Evolutionary conservation across 176 grass and related monocot genomes (phyloP).

Genomic region (Urochloa ruziziensis): DNA sequence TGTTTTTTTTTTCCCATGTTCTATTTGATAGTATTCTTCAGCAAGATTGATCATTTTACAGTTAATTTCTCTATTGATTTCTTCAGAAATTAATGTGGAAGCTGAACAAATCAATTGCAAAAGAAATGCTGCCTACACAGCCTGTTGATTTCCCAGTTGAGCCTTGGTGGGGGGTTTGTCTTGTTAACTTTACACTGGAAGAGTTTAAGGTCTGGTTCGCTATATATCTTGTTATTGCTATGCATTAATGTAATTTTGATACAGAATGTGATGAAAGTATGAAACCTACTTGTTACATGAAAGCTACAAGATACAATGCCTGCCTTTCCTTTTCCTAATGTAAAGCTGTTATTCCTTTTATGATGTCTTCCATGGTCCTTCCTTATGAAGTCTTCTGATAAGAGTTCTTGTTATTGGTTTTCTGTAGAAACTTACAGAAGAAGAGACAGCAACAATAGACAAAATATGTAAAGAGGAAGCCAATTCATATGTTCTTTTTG

Average conservation of each 20-base stretch:
- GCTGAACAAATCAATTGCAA: conserved; percentile 97
- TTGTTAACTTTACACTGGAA: conserved; percentile 98
- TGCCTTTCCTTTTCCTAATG: not conserved
- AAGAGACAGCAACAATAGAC: conserved; percentile 94
- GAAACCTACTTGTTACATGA: not conserved
- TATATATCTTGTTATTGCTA: not conserved
- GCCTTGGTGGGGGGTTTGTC: conserved; percentile 98
- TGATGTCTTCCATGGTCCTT: conserved; percentile 13
- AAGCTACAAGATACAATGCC: not conserved
- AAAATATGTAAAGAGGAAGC: conserved; percentile 98
- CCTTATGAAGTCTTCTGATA: conserved; percentile 15
- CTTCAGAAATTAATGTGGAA: conserved; percentile 99
- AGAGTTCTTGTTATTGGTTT: conserved; percentile 32
- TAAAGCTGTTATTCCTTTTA: conserved; percentile 21
- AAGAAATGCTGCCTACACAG: conserved; percentile 91
- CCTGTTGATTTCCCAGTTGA: conserved; percentile 85
- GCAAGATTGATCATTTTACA: conserved; percentile 10
- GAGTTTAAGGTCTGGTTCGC: conserved; percentile 85
- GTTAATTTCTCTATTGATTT: conserved; percentile 35
- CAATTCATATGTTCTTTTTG: conserved; percentile 93
- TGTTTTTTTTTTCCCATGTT: conserved; percentile 6
- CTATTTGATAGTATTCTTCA: conserved; percentile 8
- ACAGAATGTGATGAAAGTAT: not conserved
- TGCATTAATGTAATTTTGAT: not conserved
- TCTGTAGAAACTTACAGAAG: conserved; percentile 92